Evolutionary conservation across 805 yeast genomes (phyloP).

Genomic region (Candida bentonensis): DNA sequence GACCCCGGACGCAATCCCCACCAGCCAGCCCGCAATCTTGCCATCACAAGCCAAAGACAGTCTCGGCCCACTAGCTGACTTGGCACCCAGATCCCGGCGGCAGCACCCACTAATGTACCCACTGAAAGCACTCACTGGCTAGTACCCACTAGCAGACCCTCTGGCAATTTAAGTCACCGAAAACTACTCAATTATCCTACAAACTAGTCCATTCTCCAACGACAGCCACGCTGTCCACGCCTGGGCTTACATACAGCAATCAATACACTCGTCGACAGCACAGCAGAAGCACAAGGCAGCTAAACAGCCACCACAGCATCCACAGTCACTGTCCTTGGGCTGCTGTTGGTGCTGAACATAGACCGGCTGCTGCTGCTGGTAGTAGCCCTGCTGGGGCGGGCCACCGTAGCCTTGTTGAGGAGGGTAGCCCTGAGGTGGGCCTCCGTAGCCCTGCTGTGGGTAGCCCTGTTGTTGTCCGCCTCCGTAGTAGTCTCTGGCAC

Average conservation of each 20-base stretch:
- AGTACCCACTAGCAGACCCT: no score
- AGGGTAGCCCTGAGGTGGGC: slow-evolving; percentile 2
- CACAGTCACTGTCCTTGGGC: slow-evolving; percentile 3
- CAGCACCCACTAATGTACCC: no score
- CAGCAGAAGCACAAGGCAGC: slow-evolving; percentile 6
- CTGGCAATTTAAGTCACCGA: no score
- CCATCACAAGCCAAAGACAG: no score
- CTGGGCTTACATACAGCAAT: background rate
- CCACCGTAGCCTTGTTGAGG: slow-evolving; percentile 1
- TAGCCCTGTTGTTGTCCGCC: slow-evolving; percentile 3
- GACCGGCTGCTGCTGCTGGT: slow-evolving; percentile 15
- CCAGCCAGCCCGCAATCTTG: no score
- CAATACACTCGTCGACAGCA: background rate
- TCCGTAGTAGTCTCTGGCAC: slow-evolving; percentile 2
- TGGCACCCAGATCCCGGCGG: no score
- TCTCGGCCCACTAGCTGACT: no score
- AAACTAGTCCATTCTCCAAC: no score
- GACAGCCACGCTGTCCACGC: no score
- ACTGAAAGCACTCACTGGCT: no score
- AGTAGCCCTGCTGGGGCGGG: slow-evolving; percentile 8
- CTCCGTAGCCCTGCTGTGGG: slow-evolving; percentile 7
- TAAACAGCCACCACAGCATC: slow-evolving; percentile 2
- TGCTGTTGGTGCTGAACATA: slow-evolving; percentile 15
- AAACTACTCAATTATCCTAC: no score
- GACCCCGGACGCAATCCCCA: no score